These are phyloP conservation scores for Salix viminalis DNA, from an alignment of 345 rosid genomes.

Conservation along the genomic window DNA sequence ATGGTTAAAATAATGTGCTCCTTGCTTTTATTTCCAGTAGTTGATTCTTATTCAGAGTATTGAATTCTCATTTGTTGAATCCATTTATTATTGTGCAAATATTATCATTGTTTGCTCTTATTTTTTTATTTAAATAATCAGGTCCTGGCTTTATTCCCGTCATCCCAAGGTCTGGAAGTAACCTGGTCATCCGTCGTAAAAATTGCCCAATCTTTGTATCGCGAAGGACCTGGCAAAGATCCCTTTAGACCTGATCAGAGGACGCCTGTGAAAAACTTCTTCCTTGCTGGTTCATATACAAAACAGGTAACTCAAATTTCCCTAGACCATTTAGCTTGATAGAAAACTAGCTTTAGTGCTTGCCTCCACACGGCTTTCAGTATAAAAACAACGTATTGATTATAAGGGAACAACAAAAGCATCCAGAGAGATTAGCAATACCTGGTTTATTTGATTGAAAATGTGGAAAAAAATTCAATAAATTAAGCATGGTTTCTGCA, in stretches of 20 bases:
- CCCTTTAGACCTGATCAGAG: conserved; percentile 97
- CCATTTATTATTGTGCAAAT: no score
- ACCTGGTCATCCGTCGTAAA: conserved; percentile 96
- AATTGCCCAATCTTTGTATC: conserved; percentile 88
- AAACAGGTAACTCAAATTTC: conserved; percentile 63
- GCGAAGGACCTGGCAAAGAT: conserved; percentile 93
- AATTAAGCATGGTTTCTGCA: neutral
- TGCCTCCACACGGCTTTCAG: neutral
- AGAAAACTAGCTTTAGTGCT: neutral
- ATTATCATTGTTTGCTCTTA: neutral
- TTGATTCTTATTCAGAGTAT: neutral
- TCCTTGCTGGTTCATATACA: conserved; percentile 93
- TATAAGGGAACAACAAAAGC: neutral
- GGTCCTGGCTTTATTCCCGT: conserved; percentile 81
- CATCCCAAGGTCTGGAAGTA: conserved; percentile 78
- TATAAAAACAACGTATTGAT: neutral
- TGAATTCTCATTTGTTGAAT: neutral
- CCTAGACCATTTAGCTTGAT: neutral
- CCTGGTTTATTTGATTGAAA: neutral
- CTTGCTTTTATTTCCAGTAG: neutral
- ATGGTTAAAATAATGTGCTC: neutral
- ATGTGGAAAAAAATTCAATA: neutral
- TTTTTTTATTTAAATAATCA: conserved; percentile 13
- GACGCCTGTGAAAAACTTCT: conserved; percentile 85
- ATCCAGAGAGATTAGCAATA: neutral